Evolutionary conservation across 208 protist species (phyloP), one percentile per base, ranked within the genome.

Genomic region (Trypanosoma platydactyli): DNA sequence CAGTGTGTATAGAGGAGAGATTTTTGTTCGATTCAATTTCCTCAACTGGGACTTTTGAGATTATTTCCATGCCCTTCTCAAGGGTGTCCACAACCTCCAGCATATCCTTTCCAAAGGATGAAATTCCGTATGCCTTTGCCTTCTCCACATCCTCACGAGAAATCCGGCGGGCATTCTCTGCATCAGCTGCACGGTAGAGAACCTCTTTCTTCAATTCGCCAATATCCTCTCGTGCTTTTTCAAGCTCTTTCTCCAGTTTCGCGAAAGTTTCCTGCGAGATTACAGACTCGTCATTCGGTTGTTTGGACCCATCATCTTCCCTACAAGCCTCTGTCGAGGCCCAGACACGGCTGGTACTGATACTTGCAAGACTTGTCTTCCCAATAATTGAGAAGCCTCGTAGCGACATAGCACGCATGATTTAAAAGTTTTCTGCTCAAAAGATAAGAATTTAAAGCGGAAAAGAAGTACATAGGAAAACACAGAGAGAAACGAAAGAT

Each of bases 81-180:
- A 98, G 86, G 44, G 83, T 97, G 64, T 98, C 94, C 13, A 84
- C 86, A 40, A 98, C 91, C 53, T 98, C 92, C 15, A 98, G 70
- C 77, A 98, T 91, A 61, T 95, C 86, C 74, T 97, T 95, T 1
- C 88, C 88, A 68, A 98, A 98, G 9, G 78, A 85, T 40, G 78
- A 84, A 24, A 98, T 86, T 33, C 88, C 89, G 64, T 90, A 98
- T 12, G 89, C 68, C 53, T 91, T 93, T 0, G 92, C 87, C 65
- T 96, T 97, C 29, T 94, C 83, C 24, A 93, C 87, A 58, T 98
- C 94, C 41, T 96, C 89, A 61, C 83, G 84, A 46, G 81, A 86
- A 65, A 96, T 94, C 51, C 87, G 88, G 35, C 89, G 76, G 24
- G 89, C 91, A 59, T 97, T 98, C 49, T 96, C 83, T 5, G 86